Evolutionary conservation across 371 early-diverging fungal genomes (phyloP).

Genomic region (Rhizopus delemar): DNA sequence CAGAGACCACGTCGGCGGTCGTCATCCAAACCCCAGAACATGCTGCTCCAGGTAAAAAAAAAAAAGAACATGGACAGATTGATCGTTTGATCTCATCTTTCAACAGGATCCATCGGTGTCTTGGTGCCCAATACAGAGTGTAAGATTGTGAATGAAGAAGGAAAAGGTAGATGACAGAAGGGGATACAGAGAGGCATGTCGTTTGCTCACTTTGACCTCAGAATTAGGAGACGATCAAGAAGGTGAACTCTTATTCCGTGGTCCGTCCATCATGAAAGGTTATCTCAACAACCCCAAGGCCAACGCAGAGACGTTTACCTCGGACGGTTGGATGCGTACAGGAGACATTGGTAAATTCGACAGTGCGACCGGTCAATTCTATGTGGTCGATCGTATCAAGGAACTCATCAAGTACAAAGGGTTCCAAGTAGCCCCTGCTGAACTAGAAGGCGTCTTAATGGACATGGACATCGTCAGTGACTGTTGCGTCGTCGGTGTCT

Average conservation of each 20-base stretch:
- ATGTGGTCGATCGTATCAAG: conserved; percentile 72
- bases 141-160: conserved; percentile 64
- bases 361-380: conserved; percentile 56
- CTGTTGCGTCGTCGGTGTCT: conserved; percentile 72
- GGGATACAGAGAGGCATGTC: no score
- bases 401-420: conserved; percentile 81
- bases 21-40: conserved; percentile 30
- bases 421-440: conserved; percentile 74
- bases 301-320: conserved; percentile 68
- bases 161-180: conserved; percentile 33
- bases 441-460: conserved; percentile 77
- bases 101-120: conserved; percentile 67
- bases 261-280: conserved; percentile 82
- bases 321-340: conserved; percentile 77
- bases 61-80: not conserved
- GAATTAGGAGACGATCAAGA: conserved; percentile 55
- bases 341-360: conserved; percentile 81
- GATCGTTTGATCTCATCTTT: not conserved
- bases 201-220: conserved; percentile 9
- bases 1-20: conserved; percentile 66
- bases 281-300: conserved; percentile 72
- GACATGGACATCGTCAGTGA: conserved; percentile 70
- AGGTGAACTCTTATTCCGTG: conserved; percentile 81
- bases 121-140: conserved; percentile 71
- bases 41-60: conserved; percentile 24